phyloP scores from a whole-genome alignment of 495 filamentous ascomycete species.

The Viridothelium virens region DNA sequence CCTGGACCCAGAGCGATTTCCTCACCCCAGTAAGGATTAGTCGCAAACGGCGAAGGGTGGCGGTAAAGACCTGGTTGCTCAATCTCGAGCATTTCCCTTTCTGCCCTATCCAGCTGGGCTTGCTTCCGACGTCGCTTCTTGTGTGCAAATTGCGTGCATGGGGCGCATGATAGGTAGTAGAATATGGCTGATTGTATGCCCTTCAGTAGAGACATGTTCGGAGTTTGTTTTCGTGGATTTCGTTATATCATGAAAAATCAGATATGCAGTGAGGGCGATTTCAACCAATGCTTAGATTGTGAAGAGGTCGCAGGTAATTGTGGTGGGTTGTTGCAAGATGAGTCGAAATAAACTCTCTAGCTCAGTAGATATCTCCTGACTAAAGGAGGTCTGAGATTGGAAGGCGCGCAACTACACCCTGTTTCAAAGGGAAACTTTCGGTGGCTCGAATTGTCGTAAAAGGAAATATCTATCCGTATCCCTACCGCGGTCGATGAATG shows the following conservation, averaged over 20 bases:
- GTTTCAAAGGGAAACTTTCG: not conserved
- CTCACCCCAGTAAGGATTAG: conserved; percentile 78
- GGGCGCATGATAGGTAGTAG: conserved; percentile 76
- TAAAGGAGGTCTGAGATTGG: not conserved
- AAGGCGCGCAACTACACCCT: not conserved
- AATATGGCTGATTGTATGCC: conserved; percentile 72
- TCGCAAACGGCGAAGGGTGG: conserved; percentile 73
- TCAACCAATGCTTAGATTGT: not conserved
- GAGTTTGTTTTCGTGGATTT: too few species aligned
- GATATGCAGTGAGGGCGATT: not conserved
- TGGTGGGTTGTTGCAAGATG: too few species aligned
- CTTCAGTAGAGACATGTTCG: conserved; percentile 6
- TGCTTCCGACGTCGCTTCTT: conserved; percentile 59
- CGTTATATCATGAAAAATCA: not conserved
- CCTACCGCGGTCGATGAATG: not conserved
- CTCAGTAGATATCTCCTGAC: not conserved
- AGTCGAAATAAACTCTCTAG: not conserved
- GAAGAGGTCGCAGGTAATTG: not conserved
- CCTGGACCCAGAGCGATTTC: conserved; percentile 75
- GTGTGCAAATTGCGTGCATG: conserved; percentile 58
- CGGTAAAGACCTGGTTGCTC: conserved; percentile 65
- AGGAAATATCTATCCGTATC: not conserved
- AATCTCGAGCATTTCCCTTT: conserved; percentile 51
- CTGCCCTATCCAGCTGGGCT: conserved; percentile 51
- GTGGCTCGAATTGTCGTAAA: too few species aligned